A percentile compares a stretch with the other conserved stretches of the same genome.
Conservation (phyloP, 2,329 filamentous ascomycete species). For the Ophiosphaerella narmari region DNA sequence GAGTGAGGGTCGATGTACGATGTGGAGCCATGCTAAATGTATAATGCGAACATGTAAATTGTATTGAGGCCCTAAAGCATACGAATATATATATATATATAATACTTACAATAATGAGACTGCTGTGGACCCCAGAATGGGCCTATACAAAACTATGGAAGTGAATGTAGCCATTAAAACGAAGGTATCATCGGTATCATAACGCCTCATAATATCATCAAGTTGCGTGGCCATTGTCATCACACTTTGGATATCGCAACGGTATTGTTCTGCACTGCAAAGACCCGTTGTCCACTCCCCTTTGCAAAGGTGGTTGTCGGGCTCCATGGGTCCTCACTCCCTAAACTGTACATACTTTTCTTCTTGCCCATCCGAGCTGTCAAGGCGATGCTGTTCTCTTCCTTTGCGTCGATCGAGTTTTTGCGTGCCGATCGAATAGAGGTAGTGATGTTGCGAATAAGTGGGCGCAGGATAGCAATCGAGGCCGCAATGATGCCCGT, state of each 20-base stretch:
- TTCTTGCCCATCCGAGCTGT: slow-evolving; percentile 14
- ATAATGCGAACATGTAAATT: too few species aligned
- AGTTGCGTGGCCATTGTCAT: not conserved
- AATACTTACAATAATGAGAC: too few species aligned
- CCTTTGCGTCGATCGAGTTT: slow-evolving; percentile 3
- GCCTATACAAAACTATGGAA: too few species aligned
- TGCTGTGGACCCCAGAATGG: too few species aligned
- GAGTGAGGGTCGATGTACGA: too few species aligned
- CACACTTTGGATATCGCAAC: not conserved
- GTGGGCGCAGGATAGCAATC: slow-evolving; percentile 52
- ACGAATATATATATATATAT: too few species aligned
- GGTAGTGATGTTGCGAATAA: slow-evolving; percentile 42
- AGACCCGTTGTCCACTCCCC: slow-evolving; percentile 17
- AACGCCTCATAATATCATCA: not conserved
- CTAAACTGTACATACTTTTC: slow-evolving; percentile 10
- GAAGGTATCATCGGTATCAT: slow-evolving; percentile 1
- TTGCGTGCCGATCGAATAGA: slow-evolving; percentile 24
- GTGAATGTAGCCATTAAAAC: not conserved
- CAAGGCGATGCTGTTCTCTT: slow-evolving; percentile 21
- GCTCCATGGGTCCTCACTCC: slow-evolving; percentile 24
- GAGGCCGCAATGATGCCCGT: slow-evolving; percentile 57
- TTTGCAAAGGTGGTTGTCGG: slow-evolving; percentile 20
- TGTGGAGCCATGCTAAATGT: too few species aligned
- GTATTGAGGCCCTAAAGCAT: too few species aligned
- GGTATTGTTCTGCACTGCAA: slow-evolving; percentile 12